Evolutionary conservation across 371 early-diverging fungal species (phyloP), one percentile per base, ranked within the genome.

Genomic region (Circinella umbellata): DNA sequence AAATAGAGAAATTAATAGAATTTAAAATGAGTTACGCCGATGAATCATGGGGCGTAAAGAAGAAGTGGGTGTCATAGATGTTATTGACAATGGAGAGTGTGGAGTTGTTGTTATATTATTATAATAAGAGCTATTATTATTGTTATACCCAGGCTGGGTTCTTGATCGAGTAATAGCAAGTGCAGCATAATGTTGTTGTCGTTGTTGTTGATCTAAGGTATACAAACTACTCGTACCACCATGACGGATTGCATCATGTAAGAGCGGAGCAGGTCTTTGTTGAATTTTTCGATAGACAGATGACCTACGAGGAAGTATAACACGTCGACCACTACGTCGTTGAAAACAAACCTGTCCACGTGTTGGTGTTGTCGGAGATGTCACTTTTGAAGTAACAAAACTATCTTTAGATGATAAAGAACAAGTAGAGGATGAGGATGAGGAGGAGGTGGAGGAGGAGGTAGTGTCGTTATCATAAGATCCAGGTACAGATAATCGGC

Each of bases 21-120:
- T 11, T 64, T 38, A 64, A 51, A 64, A 64, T 35, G 65, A 64
- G 51, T 64, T 49, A 15, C 65, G 65, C n/a, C 65, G 65, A 15
- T 64, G 42, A 42, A 42, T 42, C 42, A 11, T 64, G 4, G 34
- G 36, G 3, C 37, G 48, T 20, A 64, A n/a, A 37, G 13, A 37
- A 42, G 42, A 9, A 15, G 37, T 59, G 15, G 61, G 2, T 60
- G 60, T 4, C 14, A 6, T 11, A 11, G 51, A 11, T 53, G 65
- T 37, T 64, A 49, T 36, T n/a, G 37, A 64, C 20, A 35, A 36
- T 17, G 48, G 53, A 8, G 65, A 17, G 6, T 37, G 64, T 35
- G 46, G 34, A 11, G 18, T 10, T 53, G 39, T 27, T 4, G 18
- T 27, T 51, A 15, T n/a, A 51, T 51, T 17, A 51, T 51, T 17